A percentile compares a stretch with the other conserved stretches of the same genome.
Evolutionary conservation across 495 filamentous ascomycete species (phyloP).

Genomic region (Cercophora sp.): DNA sequence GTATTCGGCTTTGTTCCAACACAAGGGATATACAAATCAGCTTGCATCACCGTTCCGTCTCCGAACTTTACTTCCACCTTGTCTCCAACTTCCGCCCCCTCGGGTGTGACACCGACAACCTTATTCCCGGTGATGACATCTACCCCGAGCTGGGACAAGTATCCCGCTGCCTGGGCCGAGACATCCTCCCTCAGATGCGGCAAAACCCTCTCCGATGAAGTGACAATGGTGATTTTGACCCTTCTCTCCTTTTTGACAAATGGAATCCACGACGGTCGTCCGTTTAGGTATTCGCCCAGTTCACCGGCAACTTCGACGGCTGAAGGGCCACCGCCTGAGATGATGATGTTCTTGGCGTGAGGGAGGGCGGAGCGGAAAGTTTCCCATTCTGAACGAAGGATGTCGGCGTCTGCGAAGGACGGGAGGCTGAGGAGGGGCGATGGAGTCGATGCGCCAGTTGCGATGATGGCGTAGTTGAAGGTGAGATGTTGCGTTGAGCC

Average conservation of each 20-base stretch:
- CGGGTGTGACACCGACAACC: conserved; percentile 16
- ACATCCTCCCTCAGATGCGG: conserved; percentile 27
- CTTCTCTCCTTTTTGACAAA: background rate
- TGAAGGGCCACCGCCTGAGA: conserved; percentile 64
- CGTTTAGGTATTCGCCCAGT: conserved; percentile 50
- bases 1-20: conserved; percentile 37
- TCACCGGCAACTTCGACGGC: conserved; percentile 63
- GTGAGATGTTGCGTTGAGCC: conserved; percentile 38
- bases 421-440: conserved; percentile 43
- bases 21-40: conserved; percentile 39
- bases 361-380: conserved; percentile 39
- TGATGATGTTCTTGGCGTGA: conserved; percentile 51
- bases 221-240: conserved; percentile 46
- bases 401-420: conserved; percentile 15
- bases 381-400: conserved; percentile 26
- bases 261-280: conserved; percentile 19
- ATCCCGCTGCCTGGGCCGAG: conserved; percentile 24
- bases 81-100: conserved; percentile 22
- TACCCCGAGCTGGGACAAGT: conserved; percentile 34
- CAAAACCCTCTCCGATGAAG: conserved; percentile 22
- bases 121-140: conserved; percentile 24
- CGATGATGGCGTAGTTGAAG: conserved; percentile 38
- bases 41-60: conserved; percentile 23
- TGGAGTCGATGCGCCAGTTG: conserved; percentile 45
- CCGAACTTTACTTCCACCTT: conserved; percentile 27